Conservation (phyloP, 1,139 yeast genomes). For the Geotrichum cucujoidarum region DNA sequence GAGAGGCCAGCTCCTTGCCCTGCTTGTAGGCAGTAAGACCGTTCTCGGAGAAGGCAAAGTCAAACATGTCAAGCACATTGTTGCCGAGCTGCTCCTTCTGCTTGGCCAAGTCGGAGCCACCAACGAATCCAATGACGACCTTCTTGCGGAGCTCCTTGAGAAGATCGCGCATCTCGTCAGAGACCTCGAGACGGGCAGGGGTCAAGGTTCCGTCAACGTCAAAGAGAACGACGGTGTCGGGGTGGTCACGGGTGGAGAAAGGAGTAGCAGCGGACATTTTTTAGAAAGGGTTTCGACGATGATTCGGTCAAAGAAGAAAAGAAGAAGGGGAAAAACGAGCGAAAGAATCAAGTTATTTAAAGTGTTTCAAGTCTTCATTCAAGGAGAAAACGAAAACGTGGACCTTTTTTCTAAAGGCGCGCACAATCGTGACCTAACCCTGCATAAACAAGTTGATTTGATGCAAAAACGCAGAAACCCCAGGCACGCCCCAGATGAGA, state of each 20-base stretch:
- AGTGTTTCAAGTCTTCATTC: not conserved
- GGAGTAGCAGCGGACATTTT: conserved; percentile 24
- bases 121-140: conserved; percentile 94
- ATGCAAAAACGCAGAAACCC: too few relatives aligned
- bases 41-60: conserved; percentile 94
- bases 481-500: too few relatives aligned
- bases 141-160: conserved; percentile 76
- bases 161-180: conserved; percentile 73
- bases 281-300: not conserved
- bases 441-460: too few relatives aligned
- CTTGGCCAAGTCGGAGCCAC: conserved; percentile 92
- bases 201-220: conserved; percentile 98
- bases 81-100: conserved; percentile 95
- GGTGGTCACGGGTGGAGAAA: conserved; percentile 36
- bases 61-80: conserved; percentile 66
- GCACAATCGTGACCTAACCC: too few relatives aligned
- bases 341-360: not conserved
- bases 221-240: conserved; percentile 60
- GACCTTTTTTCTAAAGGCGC: too few relatives aligned
- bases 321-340: not conserved
- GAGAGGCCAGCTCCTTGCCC: conserved; percentile 83
- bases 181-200: conserved; percentile 82
- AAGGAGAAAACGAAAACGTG: conserved; percentile 14
- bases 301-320: conserved; percentile 9
- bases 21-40: conserved; percentile 95